Percentiles rank a stretch among this genome's conserved stretches.
Conservation (phyloP, 2,329 filamentous ascomycete genomes). For the Neonectria neomacrospora region DNA sequence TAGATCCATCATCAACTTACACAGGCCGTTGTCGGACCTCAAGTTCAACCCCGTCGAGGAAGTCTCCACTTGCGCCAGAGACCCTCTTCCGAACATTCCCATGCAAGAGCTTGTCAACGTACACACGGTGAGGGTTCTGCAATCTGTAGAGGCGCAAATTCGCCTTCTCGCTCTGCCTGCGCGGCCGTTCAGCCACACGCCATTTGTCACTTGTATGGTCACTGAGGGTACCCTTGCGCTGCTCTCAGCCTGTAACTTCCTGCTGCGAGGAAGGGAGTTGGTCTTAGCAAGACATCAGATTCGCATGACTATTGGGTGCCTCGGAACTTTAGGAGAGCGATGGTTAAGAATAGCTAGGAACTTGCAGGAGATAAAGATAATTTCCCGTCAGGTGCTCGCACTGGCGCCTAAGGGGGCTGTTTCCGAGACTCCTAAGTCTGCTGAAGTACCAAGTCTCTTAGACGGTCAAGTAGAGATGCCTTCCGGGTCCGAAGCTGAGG, state of each 20-base stretch:
- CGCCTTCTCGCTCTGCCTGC: slow-evolving; percentile 23
- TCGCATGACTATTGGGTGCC: slow-evolving; percentile 29
- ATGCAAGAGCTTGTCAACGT: slow-evolving; percentile 32
- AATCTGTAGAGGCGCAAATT: slow-evolving; percentile 32
- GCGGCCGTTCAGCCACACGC: slow-evolving; percentile 27
- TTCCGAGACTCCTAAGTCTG: background rate
- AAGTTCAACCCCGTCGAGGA: slow-evolving; percentile 31
- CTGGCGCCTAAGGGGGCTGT: background rate
- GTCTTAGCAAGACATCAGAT: slow-evolving; percentile 33
- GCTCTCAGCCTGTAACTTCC: slow-evolving; percentile 29
- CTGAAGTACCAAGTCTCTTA: slow-evolving; percentile 10
- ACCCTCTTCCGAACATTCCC: slow-evolving; percentile 20
- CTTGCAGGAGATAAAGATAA: slow-evolving; percentile 33
- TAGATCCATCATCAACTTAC: slow-evolving; percentile 33
- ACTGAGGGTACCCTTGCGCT: slow-evolving; percentile 33
- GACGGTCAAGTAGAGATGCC: background rate
- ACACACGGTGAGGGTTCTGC: slow-evolving; percentile 28
- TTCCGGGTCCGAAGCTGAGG: background rate
- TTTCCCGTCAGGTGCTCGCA: slow-evolving; percentile 32
- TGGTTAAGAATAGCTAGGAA: slow-evolving; percentile 34
- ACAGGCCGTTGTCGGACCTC: slow-evolving; percentile 31
- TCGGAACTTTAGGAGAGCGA: slow-evolving; percentile 22
- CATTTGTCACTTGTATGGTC: slow-evolving; percentile 35
- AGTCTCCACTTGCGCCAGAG: slow-evolving; percentile 29
- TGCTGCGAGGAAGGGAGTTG: slow-evolving; percentile 16